A percentile compares a stretch with the other conserved stretches of the same genome.
Evolutionary conservation across 2,329 filamentous ascomycete genomes (phyloP).

Genomic region (Colletotrichum sp.): DNA sequence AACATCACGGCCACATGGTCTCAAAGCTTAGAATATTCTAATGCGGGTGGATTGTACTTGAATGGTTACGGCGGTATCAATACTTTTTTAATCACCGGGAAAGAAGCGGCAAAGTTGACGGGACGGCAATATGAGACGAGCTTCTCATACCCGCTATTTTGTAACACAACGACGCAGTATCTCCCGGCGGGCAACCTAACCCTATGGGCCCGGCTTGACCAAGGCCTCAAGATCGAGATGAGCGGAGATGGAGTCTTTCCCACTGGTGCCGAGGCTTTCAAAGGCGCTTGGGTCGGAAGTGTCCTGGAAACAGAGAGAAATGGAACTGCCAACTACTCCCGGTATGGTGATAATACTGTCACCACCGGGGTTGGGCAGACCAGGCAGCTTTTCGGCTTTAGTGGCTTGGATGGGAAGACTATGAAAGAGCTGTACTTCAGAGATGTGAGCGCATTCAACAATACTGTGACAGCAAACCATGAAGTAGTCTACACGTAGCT

Average conservation of each 20-base stretch:
- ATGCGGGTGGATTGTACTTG: conserved; percentile 45
- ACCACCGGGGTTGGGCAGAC: conserved; percentile 60
- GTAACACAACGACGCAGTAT: conserved; percentile 54
- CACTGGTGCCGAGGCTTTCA: conserved; percentile 64
- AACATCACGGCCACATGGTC: conserved; percentile 53
- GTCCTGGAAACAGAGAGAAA: conserved; percentile 57
- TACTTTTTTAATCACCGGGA: conserved; percentile 33
- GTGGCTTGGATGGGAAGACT: conserved; percentile 39
- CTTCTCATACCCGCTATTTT: conserved; percentile 66
- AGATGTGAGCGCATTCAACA: conserved; percentile 60
- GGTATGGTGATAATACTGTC: conserved; percentile 45
- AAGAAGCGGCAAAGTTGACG: conserved; percentile 25
- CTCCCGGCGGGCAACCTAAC: conserved; percentile 48
- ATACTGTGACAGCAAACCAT: conserved; percentile 29
- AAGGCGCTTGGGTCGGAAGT: conserved; percentile 23
- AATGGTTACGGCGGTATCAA: conserved; percentile 28
- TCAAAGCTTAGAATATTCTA: conserved; percentile 61
- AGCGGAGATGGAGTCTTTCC: conserved; percentile 54
- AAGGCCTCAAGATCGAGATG: conserved; percentile 43
- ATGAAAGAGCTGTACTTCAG: conserved; percentile 58
- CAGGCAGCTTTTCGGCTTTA: conserved; percentile 61
- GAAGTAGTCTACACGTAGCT: not conserved
- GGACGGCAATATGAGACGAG: conserved; percentile 32
- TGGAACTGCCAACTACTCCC: conserved; percentile 62
- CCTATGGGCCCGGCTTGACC: conserved; percentile 45